These are phyloP conservation scores for Pavlovales sp. DNA, from an alignment of 208 protist genomes.

Conservation along the genomic window DNA sequence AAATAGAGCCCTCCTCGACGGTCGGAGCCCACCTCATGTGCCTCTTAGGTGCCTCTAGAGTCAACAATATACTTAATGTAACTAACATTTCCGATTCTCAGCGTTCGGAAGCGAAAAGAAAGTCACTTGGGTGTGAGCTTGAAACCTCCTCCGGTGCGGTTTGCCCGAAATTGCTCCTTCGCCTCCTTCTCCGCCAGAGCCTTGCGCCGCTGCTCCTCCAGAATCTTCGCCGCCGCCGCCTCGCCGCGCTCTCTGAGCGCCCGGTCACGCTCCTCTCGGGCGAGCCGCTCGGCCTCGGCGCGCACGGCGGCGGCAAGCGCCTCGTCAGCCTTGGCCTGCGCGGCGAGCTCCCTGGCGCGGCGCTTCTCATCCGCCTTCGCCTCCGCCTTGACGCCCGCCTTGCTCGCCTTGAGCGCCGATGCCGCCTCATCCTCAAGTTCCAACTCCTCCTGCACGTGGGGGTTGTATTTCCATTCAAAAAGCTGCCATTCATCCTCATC, in stretches of 20 bases:
- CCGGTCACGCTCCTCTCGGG: not conserved
- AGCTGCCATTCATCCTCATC: too few relatives aligned
- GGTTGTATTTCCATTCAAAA: too few relatives aligned
- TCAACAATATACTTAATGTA: too few relatives aligned
- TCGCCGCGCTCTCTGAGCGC: not conserved
- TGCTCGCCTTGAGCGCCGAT: not conserved
- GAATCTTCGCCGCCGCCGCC: too few relatives aligned
- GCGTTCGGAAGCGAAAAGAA: too few relatives aligned
- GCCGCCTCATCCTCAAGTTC: not conserved
- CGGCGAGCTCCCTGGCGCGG: too few relatives aligned
- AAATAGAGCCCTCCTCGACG: too few relatives aligned
- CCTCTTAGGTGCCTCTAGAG: too few relatives aligned
- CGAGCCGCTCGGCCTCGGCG: not conserved
- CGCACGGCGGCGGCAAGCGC: too few relatives aligned
- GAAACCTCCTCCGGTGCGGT: not conserved
- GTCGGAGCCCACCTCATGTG: too few relatives aligned
- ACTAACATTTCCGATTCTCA: too few relatives aligned
- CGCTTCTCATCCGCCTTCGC: not conserved
- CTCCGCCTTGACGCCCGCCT: not conserved
- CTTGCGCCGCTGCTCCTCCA: not conserved
- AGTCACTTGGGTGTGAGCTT: too few relatives aligned
- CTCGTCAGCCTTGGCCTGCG: not conserved
- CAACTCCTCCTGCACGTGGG: not conserved
- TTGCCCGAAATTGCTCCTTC: not conserved
- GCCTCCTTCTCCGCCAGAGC: not conserved